Evolutionary conservation across 768 basidiomycete genomes (phyloP).

Genomic region (Tephrocybe rancida): DNA sequence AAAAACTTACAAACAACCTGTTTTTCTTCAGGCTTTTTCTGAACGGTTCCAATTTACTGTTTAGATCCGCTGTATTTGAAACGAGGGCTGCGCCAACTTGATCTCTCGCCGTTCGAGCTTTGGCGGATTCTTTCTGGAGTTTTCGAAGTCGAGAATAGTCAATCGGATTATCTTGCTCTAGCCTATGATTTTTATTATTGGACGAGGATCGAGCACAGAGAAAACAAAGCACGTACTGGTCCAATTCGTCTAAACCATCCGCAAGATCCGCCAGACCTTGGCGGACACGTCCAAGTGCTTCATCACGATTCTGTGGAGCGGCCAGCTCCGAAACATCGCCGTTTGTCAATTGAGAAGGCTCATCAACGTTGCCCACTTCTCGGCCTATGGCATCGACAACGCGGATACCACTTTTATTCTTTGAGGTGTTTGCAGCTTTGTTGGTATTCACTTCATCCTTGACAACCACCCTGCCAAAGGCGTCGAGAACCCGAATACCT

Average conservation of each 20-base stretch:
- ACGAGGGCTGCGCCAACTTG: constrained; percentile 43
- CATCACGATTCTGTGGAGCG: constrained; percentile 38
- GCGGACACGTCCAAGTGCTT: constrained; percentile 60
- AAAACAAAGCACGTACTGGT: constrained; percentile 44
- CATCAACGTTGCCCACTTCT: constrained; percentile 45
- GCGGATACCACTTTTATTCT: constrained; percentile 48
- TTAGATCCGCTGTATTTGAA: constrained; percentile 39
- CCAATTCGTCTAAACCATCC: constrained; percentile 56
- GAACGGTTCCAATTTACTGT: constrained; percentile 32
- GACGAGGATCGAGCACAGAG: constrained; percentile 7
- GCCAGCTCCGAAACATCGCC: constrained; percentile 23
- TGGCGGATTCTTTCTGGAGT: constrained; percentile 15
- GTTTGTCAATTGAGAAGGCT: constrained; percentile 20
- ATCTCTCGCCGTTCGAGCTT: constrained; percentile 44
- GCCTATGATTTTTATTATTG: constrained; percentile 3
- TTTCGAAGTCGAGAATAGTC: constrained; percentile 32
- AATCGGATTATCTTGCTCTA: constrained; percentile 41
- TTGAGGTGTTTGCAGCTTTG: constrained; percentile 12
- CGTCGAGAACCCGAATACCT: constrained; percentile 69
- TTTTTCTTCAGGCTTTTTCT: constrained; percentile 37
- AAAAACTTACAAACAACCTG: constrained; percentile 37
- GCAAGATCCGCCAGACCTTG: constrained; percentile 59
- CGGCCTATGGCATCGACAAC: constrained; percentile 73
- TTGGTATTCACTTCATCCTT: constrained; percentile 9
- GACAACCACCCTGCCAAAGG: constrained; percentile 55